These are phyloP conservation scores for Laguncularia racemosa DNA, from an alignment of 345 rosid genomes.

Conservation along the genomic window DNA sequence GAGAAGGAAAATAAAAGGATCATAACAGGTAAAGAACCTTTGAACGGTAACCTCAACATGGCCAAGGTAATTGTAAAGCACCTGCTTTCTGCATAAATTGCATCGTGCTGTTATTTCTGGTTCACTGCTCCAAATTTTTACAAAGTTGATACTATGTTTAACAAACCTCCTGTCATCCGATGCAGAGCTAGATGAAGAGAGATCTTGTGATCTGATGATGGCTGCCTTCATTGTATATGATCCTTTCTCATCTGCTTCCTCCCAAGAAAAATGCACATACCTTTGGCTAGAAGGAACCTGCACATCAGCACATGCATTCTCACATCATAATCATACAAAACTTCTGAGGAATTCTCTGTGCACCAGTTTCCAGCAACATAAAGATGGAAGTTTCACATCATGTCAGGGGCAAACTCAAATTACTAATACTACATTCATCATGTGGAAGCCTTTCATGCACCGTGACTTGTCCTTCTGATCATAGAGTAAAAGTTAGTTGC, in stretches of 20 bases:
- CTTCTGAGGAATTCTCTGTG: too few relatives aligned
- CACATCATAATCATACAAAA: too few relatives aligned
- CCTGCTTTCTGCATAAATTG: slow-evolving; percentile 76
- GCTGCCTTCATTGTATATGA: slow-evolving; percentile 30
- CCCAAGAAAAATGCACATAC: slow-evolving; percentile 66
- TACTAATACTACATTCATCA: too few relatives aligned
- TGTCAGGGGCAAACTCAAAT: background rate
- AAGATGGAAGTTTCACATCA: too few relatives aligned
- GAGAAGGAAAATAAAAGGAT: background rate
- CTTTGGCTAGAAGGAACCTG: slow-evolving; percentile 97
- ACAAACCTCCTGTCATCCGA: slow-evolving; percentile 55
- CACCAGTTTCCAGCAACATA: too few relatives aligned
- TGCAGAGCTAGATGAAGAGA: slow-evolving; percentile 46
- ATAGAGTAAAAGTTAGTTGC: too few relatives aligned
- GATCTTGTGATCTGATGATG: slow-evolving; percentile 50
- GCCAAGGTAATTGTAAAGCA: slow-evolving; percentile 12
- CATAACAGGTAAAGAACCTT: background rate
- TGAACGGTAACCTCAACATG: too few relatives aligned
- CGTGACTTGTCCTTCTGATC: too few relatives aligned
- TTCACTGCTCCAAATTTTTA: slow-evolving; percentile 89
- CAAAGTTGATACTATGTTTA: slow-evolving; percentile 65
- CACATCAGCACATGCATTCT: slow-evolving; percentile 1
- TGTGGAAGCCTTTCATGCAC: too few relatives aligned
- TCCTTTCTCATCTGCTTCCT: slow-evolving; percentile 48
- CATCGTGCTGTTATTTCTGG: slow-evolving; percentile 64